Percentiles rank a stretch among this genome's conserved stretches.
Conservation (phyloP, 768 basidiomycete genomes). For the Thelephora aurantiotincta region DNA sequence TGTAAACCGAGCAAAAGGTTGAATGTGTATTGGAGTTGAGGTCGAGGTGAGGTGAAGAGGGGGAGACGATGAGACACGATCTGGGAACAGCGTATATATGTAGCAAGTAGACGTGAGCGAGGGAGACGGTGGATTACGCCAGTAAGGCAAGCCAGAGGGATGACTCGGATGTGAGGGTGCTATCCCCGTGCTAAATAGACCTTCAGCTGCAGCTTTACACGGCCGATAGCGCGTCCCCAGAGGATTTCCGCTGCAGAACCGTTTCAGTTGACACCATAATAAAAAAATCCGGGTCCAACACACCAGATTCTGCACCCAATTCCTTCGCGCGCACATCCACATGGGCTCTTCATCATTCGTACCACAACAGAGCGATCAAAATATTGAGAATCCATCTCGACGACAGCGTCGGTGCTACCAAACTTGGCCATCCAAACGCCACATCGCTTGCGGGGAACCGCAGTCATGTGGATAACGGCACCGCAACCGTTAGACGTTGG, state of each 20-base stretch:
- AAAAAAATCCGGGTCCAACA: slow-evolving; percentile 9
- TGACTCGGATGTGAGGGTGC: slow-evolving; percentile 8
- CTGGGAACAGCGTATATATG: slow-evolving; percentile 25
- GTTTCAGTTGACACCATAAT: slow-evolving; percentile 5
- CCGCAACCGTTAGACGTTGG: slow-evolving; percentile 46
- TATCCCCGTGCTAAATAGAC: slow-evolving; percentile 26
- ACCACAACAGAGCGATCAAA: slow-evolving; percentile 36
- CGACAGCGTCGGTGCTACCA: slow-evolving; percentile 37
- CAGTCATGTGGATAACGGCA: slow-evolving; percentile 40
- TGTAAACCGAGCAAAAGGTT: background rate
- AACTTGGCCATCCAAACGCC: slow-evolving; percentile 47
- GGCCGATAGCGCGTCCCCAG: slow-evolving; percentile 50
- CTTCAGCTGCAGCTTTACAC: slow-evolving; percentile 40
- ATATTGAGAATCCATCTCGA: slow-evolving; percentile 41
- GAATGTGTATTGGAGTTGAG: slow-evolving; percentile 10
- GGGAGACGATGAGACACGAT: slow-evolving; percentile 19
- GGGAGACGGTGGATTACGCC: slow-evolving; percentile 9
- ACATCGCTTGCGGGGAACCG: slow-evolving; percentile 34
- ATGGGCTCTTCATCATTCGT: slow-evolving; percentile 38
- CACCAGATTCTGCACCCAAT: slow-evolving; percentile 51
- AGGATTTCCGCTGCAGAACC: slow-evolving; percentile 37
- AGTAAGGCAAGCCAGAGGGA: slow-evolving; percentile 16
- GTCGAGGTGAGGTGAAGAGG: slow-evolving; percentile 22
- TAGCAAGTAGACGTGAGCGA: slow-evolving; percentile 11
- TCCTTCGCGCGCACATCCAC: slow-evolving; percentile 55